Percentiles rank a stretch among this genome's conserved stretches.
These are phyloP conservation scores for Alloascoidea africana DNA, from an alignment of 805 yeast genomes.

Conservation along the genomic window DNA sequence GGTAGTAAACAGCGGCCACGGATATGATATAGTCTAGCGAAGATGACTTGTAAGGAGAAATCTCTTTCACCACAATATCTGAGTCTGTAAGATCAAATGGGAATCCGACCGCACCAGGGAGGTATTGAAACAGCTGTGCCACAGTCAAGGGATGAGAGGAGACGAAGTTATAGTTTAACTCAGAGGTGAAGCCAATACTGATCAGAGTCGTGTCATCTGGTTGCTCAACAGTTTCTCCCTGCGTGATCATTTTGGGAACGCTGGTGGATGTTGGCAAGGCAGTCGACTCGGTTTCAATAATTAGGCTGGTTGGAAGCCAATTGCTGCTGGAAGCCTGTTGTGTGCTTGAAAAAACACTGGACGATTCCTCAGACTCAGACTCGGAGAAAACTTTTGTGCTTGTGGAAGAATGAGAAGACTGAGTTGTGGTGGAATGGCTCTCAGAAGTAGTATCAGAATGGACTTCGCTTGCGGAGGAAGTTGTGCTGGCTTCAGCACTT, in stretches of 20 bases:
- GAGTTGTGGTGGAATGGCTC: slow-evolving; percentile 12
- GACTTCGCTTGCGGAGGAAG: slow-evolving; percentile 9
- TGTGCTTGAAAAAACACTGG: slow-evolving; percentile 6
- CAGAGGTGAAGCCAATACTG: slow-evolving; percentile 63
- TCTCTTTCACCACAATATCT: slow-evolving; percentile 43
- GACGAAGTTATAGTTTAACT: slow-evolving; percentile 75
- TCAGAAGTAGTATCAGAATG: slow-evolving; percentile 12
- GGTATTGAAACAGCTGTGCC: slow-evolving; percentile 72
- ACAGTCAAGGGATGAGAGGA: slow-evolving; percentile 59
- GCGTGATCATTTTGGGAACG: slow-evolving; percentile 10
- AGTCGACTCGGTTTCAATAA: slow-evolving; percentile 19
- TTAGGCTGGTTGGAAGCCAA: slow-evolving; percentile 31
- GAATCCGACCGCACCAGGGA: slow-evolving; percentile 56
- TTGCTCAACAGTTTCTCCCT: slow-evolving; percentile 17
- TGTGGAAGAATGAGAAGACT: slow-evolving; percentile 10
- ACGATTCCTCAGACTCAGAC: background rate
- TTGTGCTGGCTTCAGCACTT: no score
- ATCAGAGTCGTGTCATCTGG: slow-evolving; percentile 39
- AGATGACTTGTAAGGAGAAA: slow-evolving; percentile 59
- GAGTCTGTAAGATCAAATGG: slow-evolving; percentile 34
- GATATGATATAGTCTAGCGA: slow-evolving; percentile 56
- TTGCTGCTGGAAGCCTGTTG: slow-evolving; percentile 10
- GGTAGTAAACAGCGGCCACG: slow-evolving; percentile 80
- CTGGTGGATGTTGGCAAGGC: slow-evolving; percentile 14
- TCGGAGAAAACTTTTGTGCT: slow-evolving; percentile 2